These are phyloP conservation scores for Scedosporium aurantiacum DNA, from an alignment of 2,329 filamentous ascomycete species.

Conservation along the genomic window DNA sequence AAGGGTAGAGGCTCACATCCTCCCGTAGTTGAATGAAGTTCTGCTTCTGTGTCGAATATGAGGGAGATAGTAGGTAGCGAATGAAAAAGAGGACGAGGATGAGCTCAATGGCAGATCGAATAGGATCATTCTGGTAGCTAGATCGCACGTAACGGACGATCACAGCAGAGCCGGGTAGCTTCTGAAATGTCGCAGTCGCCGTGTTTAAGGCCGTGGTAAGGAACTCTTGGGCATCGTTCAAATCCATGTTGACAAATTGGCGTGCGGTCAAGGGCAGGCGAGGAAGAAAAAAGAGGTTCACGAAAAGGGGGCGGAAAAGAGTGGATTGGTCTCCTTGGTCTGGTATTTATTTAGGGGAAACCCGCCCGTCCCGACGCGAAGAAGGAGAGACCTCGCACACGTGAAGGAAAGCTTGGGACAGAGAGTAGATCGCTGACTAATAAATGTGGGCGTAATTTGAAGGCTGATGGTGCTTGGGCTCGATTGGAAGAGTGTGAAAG, in stretches of 20 bases:
- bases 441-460: too few relatives aligned
- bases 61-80: conserved; percentile 80
- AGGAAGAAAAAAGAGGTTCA: background rate
- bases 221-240: conserved; percentile 47
- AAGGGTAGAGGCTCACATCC: conserved; percentile 34
- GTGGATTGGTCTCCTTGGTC: background rate
- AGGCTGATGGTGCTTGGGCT: too few relatives aligned
- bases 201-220: conserved; percentile 40
- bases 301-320: background rate
- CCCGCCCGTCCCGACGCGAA: too few relatives aligned
- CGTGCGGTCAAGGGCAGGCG: background rate
- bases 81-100: conserved; percentile 93
- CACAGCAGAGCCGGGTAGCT: conserved; percentile 87
- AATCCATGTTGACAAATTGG: conserved; percentile 39
- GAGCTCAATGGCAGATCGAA: conserved; percentile 86
- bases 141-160: conserved; percentile 91
- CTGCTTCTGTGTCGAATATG: conserved; percentile 83
- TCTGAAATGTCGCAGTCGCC: conserved; percentile 62
- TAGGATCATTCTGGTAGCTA: conserved; percentile 93
- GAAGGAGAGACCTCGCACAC: too few relatives aligned
- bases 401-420: too few relatives aligned
- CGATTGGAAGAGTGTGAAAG: too few relatives aligned
- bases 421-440: too few relatives aligned
- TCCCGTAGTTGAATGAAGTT: conserved; percentile 84
- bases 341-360: too few relatives aligned